phyloP scores from a whole-genome alignment of 345 rosid genomes.

The Syzygium grande region DNA sequence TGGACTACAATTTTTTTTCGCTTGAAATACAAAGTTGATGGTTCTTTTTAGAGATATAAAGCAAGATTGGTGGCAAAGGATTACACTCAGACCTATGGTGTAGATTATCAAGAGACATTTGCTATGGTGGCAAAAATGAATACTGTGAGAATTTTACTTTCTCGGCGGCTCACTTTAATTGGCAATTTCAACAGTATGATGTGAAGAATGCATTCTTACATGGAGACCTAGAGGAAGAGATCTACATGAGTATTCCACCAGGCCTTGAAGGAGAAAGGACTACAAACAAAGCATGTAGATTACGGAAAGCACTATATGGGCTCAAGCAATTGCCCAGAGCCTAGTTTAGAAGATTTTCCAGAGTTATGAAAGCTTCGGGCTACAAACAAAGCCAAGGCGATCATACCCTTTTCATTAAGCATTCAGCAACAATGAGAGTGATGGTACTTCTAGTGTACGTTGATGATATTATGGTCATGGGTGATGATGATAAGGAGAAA shows the following conservation, averaged over 20 bases:
- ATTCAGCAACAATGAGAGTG: background rate
- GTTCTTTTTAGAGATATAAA: background rate
- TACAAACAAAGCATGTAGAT: background rate
- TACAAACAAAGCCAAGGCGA: background rate
- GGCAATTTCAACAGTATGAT: background rate
- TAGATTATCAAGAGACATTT: background rate
- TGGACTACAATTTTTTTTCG: background rate
- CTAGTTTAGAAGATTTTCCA: background rate
- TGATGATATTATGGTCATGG: background rate
- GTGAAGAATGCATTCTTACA: background rate
- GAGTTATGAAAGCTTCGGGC: background rate
- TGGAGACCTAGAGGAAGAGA: background rate
- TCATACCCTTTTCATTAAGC: background rate
- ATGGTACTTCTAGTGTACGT: background rate
- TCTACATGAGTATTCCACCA: background rate
- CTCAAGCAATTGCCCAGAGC: background rate
- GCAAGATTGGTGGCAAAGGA: background rate
- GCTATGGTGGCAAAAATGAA: background rate
- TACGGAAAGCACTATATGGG: background rate
- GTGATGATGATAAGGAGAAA: background rate
- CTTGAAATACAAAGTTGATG: background rate
- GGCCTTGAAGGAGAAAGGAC: background rate
- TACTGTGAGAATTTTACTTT: too few relatives aligned
- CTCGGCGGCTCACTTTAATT: background rate
- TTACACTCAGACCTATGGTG: background rate